phyloP scores from a whole-genome alignment of 208 protist genomes.

The Leishmania mexicana region DNA sequence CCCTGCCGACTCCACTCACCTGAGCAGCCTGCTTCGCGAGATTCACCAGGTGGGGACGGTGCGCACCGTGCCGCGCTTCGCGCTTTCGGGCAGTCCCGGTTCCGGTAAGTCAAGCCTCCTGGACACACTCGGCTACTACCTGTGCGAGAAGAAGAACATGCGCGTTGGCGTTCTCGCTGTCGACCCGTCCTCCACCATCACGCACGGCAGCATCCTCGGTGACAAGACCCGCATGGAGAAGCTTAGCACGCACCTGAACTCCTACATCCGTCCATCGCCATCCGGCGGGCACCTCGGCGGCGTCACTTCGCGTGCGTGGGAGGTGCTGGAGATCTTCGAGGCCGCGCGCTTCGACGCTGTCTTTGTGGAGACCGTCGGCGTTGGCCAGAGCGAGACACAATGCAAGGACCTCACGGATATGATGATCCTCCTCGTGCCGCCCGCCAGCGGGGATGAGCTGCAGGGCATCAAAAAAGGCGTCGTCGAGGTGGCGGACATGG shows the following conservation, averaged over 20 bases:
- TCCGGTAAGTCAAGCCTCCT: constrained; percentile 96
- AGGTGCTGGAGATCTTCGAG: constrained; percentile 93
- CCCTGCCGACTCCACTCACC: constrained; percentile 30
- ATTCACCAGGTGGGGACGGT: constrained; percentile 38
- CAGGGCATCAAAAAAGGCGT: constrained; percentile 95
- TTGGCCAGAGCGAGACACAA: constrained; percentile 89
- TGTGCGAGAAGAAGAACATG: constrained; percentile 42
- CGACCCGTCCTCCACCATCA: constrained; percentile 90
- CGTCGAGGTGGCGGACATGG: constrained; percentile 93
- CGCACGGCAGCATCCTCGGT: constrained; percentile 94
- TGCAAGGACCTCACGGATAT: constrained; percentile 93
- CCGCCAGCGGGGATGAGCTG: constrained; percentile 93
- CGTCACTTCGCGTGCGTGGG: constrained; percentile 89
- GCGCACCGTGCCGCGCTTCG: constrained; percentile 69
- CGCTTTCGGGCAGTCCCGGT: constrained; percentile 94
- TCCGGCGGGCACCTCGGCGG: constrained; percentile 91
- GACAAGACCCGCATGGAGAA: constrained; percentile 96
- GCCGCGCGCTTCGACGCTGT: constrained; percentile 90
- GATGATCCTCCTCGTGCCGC: constrained; percentile 92
- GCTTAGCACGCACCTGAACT: constrained; percentile 75
- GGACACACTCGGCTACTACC: constrained; percentile 77
- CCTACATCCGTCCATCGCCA: constrained; percentile 93
- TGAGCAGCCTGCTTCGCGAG: constrained; percentile 43
- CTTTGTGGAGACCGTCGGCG: constrained; percentile 97
- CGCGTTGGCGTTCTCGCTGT: constrained; percentile 90